Percentiles rank a stretch among this genome's conserved stretches.
phyloP scores from a whole-genome alignment of 306 rosid species.

The Vigna angularis region DNA sequence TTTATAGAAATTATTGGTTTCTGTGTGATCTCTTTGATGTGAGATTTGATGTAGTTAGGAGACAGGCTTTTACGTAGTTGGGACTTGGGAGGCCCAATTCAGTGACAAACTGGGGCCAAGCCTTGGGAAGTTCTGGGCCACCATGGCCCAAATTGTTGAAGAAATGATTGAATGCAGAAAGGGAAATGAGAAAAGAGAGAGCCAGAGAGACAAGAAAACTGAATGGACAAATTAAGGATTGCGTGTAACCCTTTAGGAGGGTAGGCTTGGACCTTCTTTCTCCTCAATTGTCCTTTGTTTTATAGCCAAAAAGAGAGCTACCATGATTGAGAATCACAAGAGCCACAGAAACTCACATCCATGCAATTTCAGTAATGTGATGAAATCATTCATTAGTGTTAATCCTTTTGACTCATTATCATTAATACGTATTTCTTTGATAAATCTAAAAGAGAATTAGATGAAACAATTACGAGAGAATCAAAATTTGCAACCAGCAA shows the following conservation, averaged over 20 bases:
- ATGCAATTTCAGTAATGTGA: background rate
- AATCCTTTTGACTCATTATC: background rate
- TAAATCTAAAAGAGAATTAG: background rate
- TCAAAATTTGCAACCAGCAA: background rate
- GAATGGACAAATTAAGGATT: background rate
- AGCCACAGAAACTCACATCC: background rate
- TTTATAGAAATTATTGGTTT: background rate
- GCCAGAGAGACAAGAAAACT: background rate
- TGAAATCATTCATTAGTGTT: background rate
- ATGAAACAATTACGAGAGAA: conserved; percentile 26
- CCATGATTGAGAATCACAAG: background rate
- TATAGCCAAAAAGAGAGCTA: background rate
- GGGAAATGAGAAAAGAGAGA: background rate
- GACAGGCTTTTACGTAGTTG: background rate
- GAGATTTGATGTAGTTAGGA: background rate
- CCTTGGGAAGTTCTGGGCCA: background rate
- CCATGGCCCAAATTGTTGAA: conserved; percentile 1
- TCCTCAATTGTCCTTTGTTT: background rate
- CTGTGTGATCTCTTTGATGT: background rate
- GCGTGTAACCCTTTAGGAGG: background rate
- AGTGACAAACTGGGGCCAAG: background rate
- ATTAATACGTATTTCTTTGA: background rate
- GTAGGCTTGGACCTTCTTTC: conserved; percentile 13
- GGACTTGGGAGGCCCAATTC: background rate
- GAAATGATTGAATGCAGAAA: conserved; percentile 14